Conservation (phyloP, 2,329 filamentous ascomycete genomes). For the Phialophora verrucosa region DNA sequence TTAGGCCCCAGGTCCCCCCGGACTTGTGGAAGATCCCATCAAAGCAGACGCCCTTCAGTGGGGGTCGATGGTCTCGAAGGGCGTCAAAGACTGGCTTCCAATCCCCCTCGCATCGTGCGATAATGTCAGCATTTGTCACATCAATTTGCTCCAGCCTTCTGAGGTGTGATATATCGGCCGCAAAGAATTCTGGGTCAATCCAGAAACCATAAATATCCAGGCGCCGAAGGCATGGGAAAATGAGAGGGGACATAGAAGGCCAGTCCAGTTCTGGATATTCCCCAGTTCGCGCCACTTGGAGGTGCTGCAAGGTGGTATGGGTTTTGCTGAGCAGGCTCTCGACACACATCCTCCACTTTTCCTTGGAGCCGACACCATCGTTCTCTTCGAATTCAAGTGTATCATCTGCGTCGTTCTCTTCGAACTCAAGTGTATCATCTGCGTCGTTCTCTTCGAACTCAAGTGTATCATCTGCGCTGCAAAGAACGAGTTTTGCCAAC, state of each 20-base stretch:
- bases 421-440: neutral
- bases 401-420: neutral
- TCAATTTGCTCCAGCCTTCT: neutral
- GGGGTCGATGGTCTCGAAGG: neutral
- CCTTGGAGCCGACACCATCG: neutral
- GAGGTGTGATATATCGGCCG: neutral
- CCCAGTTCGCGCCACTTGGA: neutral
- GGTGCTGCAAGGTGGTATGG: neutral
- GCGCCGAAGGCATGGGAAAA: neutral
- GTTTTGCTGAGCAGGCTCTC: neutral
- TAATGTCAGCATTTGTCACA: neutral
- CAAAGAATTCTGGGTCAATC: neutral
- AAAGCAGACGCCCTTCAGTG: neutral
- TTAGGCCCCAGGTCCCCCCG: neutral
- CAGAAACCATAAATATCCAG: neutral
- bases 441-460: neutral
- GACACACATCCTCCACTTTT: neutral
- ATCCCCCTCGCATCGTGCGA: neutral
- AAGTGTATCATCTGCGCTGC: neutral
- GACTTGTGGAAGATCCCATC: neutral
- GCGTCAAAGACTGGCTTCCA: constrained; percentile 6
- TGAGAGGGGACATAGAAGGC: neutral
- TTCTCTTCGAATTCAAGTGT: neutral
- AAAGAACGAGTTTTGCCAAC: neutral
- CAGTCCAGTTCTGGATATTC: neutral